phyloP scores from a whole-genome alignment of 371 early-diverging fungal species.

The Mucor indicus region DNA sequence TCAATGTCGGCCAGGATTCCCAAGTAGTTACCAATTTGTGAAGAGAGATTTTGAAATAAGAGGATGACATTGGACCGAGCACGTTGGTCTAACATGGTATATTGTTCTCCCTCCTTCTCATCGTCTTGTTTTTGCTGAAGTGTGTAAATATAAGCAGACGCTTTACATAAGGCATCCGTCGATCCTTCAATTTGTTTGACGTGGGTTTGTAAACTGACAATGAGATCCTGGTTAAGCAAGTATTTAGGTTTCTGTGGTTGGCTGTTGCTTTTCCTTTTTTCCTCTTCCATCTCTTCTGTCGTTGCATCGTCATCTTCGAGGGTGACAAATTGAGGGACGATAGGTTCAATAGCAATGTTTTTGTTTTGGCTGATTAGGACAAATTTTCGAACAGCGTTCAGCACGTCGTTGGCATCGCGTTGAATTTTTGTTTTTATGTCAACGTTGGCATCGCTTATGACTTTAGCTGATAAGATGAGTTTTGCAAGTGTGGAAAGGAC shows the following conservation, averaged over 20 bases:
- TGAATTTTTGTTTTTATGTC: slow-evolving; percentile 27
- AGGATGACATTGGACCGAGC: slow-evolving; percentile 23
- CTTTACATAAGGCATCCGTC: slow-evolving; percentile 38
- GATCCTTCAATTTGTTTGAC: slow-evolving; percentile 47
- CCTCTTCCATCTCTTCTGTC: slow-evolving; percentile 1
- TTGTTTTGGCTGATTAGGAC: slow-evolving; percentile 38
- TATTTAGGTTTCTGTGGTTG: slow-evolving; percentile 27
- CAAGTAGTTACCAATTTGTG: slow-evolving; percentile 38
- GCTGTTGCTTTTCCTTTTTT: slow-evolving; percentile 10
- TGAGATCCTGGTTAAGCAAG: slow-evolving; percentile 41
- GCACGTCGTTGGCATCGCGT: slow-evolving; percentile 58
- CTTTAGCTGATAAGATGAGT: slow-evolving; percentile 67
- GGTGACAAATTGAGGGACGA: slow-evolving; percentile 24
- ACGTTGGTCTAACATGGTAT: slow-evolving; percentile 23
- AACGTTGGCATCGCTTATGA: slow-evolving; percentile 6
- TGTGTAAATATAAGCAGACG: slow-evolving; percentile 23
- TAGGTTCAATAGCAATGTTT: slow-evolving; percentile 27
- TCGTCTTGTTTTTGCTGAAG: slow-evolving; percentile 30
- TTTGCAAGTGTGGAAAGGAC: slow-evolving; percentile 79
- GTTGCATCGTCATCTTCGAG: neutral
- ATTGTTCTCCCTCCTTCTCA: slow-evolving; percentile 8
- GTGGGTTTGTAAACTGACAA: slow-evolving; percentile 45
- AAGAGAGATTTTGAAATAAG: slow-evolving; percentile 48
- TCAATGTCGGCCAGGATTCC: slow-evolving; percentile 40
- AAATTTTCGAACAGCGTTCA: slow-evolving; percentile 76